Evolutionary conservation across 2,329 filamentous ascomycete species (phyloP), one percentile per base, ranked within the genome.

Genomic region (Sphaerostilbella broomeana): DNA sequence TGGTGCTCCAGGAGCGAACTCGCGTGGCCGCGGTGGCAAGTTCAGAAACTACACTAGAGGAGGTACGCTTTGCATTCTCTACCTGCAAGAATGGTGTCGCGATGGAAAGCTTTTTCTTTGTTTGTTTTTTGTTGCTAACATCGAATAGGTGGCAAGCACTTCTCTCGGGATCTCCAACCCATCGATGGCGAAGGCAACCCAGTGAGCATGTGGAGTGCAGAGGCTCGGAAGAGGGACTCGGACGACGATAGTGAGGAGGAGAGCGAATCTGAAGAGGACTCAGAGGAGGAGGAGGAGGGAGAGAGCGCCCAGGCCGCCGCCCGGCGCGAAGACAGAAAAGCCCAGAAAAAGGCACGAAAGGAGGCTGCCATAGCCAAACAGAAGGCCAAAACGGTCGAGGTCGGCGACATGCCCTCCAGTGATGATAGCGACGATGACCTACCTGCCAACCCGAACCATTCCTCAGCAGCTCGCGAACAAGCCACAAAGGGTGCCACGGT

Each of bases 391-490:
- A 69, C 75, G 21, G 81, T 89, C 19, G 81, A 87, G 55, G 84
- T 88, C 7, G 90, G 90, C 52, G 90, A 97, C 58, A 63, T 97
- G 50, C 90, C 88, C 4, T 75, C 88, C 4, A 75, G 5, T 84
- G 28, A 80, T 44, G 81, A 79, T 48, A 75, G 62, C 62, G 73
- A 79, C 35, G 71, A 70, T 15, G 75, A 77, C 46, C 81, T 86
- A 77, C 88, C 86, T 40, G 85, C 84, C 46, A 95, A 95, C 67
- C 88, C 90, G 13, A 95, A 95, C 67, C 89, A 95, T 57, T 84
- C 82, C 47, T 85, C 87, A 62, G 81, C 86, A 6, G 71, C 78
- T 6, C 75, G 79, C 31, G 73, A 75, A 41, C 75, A 81, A 51
- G 67, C 68, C 15, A 57, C 65, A 51, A 50, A 51, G 47, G 44